Conservation (phyloP, 345 rosid species). For the Melastoma malabathricum region DNA sequence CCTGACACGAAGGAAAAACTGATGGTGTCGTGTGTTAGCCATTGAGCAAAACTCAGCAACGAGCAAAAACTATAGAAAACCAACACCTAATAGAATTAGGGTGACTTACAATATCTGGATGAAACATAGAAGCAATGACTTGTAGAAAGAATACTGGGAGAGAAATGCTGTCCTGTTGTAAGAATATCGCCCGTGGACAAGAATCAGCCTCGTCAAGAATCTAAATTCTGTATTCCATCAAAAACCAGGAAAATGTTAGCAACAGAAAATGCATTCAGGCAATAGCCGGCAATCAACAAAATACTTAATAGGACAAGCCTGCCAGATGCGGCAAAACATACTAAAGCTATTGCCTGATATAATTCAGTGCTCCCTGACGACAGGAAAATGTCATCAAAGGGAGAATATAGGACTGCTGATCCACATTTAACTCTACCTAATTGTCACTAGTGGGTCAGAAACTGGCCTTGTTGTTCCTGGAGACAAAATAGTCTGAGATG, state of each 20-base stretch:
- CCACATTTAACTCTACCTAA: no score
- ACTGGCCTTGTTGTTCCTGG: no score
- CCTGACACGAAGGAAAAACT: slow-evolving; percentile 99
- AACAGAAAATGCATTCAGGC: no score
- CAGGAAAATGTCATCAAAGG: no score
- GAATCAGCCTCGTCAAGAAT: slow-evolving; percentile 82
- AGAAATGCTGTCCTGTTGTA: slow-evolving; percentile 95
- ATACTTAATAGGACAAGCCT: no score
- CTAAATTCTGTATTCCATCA: slow-evolving; percentile 56
- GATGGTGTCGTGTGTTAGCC: slow-evolving; percentile 30
- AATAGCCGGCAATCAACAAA: no score
- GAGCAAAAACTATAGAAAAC: slow-evolving; percentile 5
- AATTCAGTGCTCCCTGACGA: no score
- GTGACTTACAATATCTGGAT: slow-evolving; percentile 93
- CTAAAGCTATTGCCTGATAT: no score
- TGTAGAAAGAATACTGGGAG: slow-evolving; percentile 94
- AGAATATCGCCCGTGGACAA: slow-evolving; percentile 93
- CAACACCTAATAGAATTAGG: background rate
- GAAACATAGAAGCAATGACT: slow-evolving; percentile 83
- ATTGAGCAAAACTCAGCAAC: background rate
- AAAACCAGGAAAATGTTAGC: background rate
- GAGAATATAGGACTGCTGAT: no score
- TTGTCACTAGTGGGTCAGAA: no score
- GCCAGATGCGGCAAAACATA: no score
- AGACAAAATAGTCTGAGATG: no score